These are phyloP conservation scores for Pythium phragmiticola DNA, from an alignment of 352 stramenopile species.

Conservation along the genomic window DNA sequence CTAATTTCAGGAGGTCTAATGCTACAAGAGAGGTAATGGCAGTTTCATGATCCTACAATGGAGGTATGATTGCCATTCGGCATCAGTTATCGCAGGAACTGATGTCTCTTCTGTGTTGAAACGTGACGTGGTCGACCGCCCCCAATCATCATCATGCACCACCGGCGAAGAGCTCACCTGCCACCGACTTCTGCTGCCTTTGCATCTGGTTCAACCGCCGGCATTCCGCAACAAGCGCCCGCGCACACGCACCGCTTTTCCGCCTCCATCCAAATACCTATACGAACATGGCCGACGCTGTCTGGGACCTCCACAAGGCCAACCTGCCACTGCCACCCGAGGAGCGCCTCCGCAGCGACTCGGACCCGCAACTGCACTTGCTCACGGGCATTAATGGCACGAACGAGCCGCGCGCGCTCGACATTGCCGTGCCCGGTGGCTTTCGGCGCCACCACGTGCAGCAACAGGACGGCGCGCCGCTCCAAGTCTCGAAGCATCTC, in stretches of 20 bases:
- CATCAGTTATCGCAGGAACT: background rate
- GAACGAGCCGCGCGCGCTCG: conserved; percentile 40
- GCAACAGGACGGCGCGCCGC: conserved; percentile 29
- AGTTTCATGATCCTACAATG: background rate
- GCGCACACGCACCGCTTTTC: background rate
- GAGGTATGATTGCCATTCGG: background rate
- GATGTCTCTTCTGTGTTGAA: conserved; percentile 7
- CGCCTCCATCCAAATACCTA: background rate
- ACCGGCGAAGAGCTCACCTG: conserved; percentile 9
- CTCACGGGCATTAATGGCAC: conserved; percentile 26
- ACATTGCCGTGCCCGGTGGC: conserved; percentile 66
- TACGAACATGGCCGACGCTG: conserved; percentile 41
- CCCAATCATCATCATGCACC: background rate
- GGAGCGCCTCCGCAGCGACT: conserved; percentile 43
- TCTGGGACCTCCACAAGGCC: conserved; percentile 53
- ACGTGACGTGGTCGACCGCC: background rate
- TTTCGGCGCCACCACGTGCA: conserved; percentile 75
- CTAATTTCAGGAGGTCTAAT: background rate
- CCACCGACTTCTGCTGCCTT: background rate
- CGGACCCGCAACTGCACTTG: conserved; percentile 43
- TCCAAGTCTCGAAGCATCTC: conserved; percentile 51
- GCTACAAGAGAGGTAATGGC: background rate
- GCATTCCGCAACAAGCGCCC: conserved; percentile 6
- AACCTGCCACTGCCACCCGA: conserved; percentile 32
- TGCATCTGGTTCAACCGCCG: conserved; percentile 7